These are phyloP conservation scores for Acacia pycnantha DNA, from an alignment of 331 rosid species.

Conservation along the genomic window DNA sequence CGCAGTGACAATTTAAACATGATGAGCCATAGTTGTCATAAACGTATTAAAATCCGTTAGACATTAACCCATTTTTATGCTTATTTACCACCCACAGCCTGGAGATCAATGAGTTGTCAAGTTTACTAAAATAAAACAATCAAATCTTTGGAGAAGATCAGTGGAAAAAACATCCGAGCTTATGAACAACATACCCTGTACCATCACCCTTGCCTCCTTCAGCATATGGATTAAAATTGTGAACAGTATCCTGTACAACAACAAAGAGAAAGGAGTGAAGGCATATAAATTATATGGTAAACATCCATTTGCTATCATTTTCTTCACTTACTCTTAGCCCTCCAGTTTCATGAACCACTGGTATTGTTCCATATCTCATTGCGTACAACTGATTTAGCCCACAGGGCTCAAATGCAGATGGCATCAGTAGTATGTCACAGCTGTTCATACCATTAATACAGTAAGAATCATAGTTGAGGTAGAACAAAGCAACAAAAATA, in stretches of 20 bases:
- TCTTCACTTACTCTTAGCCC: slow-evolving; percentile 79
- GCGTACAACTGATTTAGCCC: slow-evolving; percentile 87
- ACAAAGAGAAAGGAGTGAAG: slow-evolving; percentile 20
- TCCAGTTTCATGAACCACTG: slow-evolving; percentile 88
- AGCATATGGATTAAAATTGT: slow-evolving; percentile 66
- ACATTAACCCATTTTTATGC: not conserved
- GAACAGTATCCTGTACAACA: slow-evolving; percentile 70
- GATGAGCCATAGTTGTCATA: not conserved
- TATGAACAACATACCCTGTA: slow-evolving; percentile 62
- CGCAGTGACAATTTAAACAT: slow-evolving; percentile 1
- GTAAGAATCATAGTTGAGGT: slow-evolving; percentile 25
- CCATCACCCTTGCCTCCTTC: slow-evolving; percentile 56
- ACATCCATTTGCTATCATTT: slow-evolving; percentile 1
- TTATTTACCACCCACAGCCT: not conserved
- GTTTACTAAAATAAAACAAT: slow-evolving; percentile 4
- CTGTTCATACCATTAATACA: slow-evolving; percentile 44
- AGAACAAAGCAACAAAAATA: slow-evolving; percentile 19
- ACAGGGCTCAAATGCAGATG: slow-evolving; percentile 89
- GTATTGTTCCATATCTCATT: slow-evolving; percentile 93
- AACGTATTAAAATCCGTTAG: not conserved
- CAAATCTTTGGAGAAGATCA: not conserved
- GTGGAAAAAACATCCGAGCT: slow-evolving; percentile 6
- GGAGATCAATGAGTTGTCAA: not conserved
- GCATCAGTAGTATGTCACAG: slow-evolving; percentile 88
- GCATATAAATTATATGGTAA: slow-evolving; percentile 9